A percentile compares a stretch with the other conserved stretches of the same genome.
phyloP scores from a whole-genome alignment of 352 stramenopile genomes.

The Pythium angustatum region DNA sequence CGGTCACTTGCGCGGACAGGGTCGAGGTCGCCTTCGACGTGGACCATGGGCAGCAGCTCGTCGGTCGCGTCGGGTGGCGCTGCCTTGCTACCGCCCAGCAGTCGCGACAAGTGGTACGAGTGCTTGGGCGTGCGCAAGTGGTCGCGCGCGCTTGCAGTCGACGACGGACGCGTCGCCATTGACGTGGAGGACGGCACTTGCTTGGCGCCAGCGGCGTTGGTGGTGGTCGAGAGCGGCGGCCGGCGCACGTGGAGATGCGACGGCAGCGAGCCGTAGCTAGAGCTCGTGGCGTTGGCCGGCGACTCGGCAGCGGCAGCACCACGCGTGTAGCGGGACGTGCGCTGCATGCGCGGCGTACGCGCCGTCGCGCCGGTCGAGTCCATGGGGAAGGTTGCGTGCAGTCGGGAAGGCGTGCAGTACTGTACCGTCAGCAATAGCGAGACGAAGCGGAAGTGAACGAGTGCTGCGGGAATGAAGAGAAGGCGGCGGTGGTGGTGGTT shows the following conservation, averaged over 20 bases:
- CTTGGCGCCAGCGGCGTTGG: not conserved
- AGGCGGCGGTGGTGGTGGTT: not conserved
- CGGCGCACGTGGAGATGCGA: constrained; percentile 19
- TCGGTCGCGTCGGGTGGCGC: constrained; percentile 6
- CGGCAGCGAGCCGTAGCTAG: constrained; percentile 31
- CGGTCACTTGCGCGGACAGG: not conserved
- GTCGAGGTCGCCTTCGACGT: constrained; percentile 20
- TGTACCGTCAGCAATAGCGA: not conserved
- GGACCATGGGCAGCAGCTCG: constrained; percentile 29
- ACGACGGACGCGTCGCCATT: not conserved
- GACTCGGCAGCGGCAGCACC: constrained; percentile 28
- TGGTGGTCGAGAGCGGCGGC: constrained; percentile 24
- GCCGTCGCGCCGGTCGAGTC: constrained; percentile 80
- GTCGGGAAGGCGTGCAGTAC: not conserved
- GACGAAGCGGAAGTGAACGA: constrained; percentile 7
- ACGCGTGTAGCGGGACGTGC: constrained; percentile 12
- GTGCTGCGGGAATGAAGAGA: not conserved
- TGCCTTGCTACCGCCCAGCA: constrained; percentile 7
- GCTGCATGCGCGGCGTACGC: constrained; percentile 55
- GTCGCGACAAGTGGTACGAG: constrained; percentile 25
- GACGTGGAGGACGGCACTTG: not conserved
- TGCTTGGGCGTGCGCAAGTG: constrained; percentile 29
- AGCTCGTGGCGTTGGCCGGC: constrained; percentile 36
- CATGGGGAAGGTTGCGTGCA: constrained; percentile 34
- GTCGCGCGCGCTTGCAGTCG: not conserved